Evolutionary conservation across 768 basidiomycete genomes (phyloP).

Genomic region (Tylopilus subfusipes): DNA sequence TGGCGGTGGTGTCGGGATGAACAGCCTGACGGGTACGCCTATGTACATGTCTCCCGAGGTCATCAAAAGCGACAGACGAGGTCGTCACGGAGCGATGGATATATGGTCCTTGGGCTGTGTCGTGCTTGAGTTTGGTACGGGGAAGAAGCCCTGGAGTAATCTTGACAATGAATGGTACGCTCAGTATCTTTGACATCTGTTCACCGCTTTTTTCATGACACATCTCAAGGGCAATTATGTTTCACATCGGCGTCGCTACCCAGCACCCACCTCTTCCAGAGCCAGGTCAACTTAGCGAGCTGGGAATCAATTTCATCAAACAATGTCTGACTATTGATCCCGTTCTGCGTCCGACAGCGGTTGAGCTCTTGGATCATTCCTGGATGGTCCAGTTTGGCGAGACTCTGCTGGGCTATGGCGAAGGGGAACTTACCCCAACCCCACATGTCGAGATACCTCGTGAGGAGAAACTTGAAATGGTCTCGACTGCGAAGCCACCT

Average conservation of each 20-base stretch:
- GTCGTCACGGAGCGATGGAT: conserved; percentile 94
- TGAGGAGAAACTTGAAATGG: conserved; percentile 48
- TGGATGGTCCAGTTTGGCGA: conserved; percentile 89
- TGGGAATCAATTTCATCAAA: conserved; percentile 92
- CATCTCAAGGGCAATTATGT: conserved; percentile 92
- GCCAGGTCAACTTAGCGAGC: conserved; percentile 78
- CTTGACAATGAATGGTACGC: conserved; percentile 97
- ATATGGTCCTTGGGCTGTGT: conserved; percentile 98
- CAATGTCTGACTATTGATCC: conserved; percentile 89
- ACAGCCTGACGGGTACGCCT: conserved; percentile 91
- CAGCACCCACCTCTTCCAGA: conserved; percentile 96
- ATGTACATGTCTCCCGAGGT: conserved; percentile 99
- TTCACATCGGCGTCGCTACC: conserved; percentile 95
- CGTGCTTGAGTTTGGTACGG: conserved; percentile 94
- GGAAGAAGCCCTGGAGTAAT: conserved; percentile 97
- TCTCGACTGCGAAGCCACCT: conserved; percentile 53
- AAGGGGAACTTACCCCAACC: conserved; percentile 52
- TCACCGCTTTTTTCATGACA: conserved; percentile 3
- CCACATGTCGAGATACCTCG: conserved; percentile 44
- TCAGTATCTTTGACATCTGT: not conserved
- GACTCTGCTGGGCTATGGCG: conserved; percentile 64
- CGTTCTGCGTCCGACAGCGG: conserved; percentile 74
- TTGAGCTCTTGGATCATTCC: conserved; percentile 79
- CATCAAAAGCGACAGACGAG: conserved; percentile 89
- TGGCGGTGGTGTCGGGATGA: conserved; percentile 46